Conservation (phyloP, 2,329 filamentous ascomycete genomes). For the Colletotrichum lentis region DNA sequence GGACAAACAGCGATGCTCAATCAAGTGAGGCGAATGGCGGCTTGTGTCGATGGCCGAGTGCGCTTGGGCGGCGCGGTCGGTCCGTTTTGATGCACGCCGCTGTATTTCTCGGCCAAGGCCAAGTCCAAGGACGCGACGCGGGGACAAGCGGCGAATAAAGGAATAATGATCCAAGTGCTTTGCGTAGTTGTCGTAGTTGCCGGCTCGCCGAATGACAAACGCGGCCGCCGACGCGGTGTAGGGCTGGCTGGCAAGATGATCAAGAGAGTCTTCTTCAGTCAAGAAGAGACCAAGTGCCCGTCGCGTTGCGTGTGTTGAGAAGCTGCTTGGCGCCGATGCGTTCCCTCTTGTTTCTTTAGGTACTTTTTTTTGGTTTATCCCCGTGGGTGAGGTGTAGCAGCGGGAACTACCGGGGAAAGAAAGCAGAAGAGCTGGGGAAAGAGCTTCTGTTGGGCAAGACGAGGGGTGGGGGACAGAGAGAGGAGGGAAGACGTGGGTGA, state of each 20-base stretch:
- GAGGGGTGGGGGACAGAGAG: background rate
- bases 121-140: background rate
- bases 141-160: background rate
- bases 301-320: background rate
- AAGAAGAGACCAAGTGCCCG: slow-evolving; percentile 8
- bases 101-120: slow-evolving; percentile 22
- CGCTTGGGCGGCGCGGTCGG: slow-evolving; percentile 7
- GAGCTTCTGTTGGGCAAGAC: background rate
- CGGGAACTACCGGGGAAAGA: slow-evolving; percentile 23
- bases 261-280: background rate
- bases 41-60: background rate
- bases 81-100: slow-evolving; percentile 1
- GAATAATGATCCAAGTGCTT: background rate
- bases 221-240: background rate
- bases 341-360: background rate
- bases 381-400: slow-evolving; percentile 11
- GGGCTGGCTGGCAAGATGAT: background rate
- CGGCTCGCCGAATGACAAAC: background rate
- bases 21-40: background rate
- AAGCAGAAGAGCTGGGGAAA: slow-evolving; percentile 28
- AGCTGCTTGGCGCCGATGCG: background rate
- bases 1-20: background rate
- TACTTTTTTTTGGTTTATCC: background rate
- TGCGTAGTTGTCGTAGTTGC: background rate
- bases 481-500: slow-evolving; percentile 17